phyloP scores from a whole-genome alignment of 306 rosid genomes.

The Citrullus mucosospermus region DNA sequence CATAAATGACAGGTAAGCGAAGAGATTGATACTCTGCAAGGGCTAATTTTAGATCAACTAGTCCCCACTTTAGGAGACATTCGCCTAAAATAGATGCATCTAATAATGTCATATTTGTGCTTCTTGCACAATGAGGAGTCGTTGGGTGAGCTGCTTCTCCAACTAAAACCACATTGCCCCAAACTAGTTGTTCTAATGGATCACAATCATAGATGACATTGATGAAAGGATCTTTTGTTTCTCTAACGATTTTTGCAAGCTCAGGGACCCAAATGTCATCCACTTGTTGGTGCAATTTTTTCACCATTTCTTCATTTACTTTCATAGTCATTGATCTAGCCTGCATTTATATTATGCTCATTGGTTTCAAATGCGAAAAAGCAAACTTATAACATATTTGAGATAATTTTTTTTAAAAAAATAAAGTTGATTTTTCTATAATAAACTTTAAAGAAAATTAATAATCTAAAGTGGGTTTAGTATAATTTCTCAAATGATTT shows the following conservation, averaged over 20 bases:
- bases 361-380: neutral
- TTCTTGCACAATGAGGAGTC: conserved; percentile 72
- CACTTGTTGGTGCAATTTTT: conserved; percentile 47
- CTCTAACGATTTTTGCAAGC: conserved; percentile 43
- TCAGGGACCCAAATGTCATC: conserved; percentile 64
- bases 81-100: conserved; percentile 80
- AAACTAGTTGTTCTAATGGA: conserved; percentile 38
- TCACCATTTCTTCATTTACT: conserved; percentile 42
- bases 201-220: conserved; percentile 68
- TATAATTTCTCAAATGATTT: too few species aligned
- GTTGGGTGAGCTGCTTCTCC: conserved; percentile 95
- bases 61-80: conserved; percentile 61
- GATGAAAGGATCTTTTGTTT: conserved; percentile 61
- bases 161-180: conserved; percentile 67
- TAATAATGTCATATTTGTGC: conserved; percentile 73
- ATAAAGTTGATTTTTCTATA: too few species aligned
- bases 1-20: conserved; percentile 36
- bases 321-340: conserved; percentile 55
- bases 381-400: too few species aligned
- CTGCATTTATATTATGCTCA: conserved; percentile 16
- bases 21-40: conserved; percentile 47
- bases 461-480: too few species aligned
- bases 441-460: too few species aligned
- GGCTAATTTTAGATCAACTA: conserved; percentile 27
- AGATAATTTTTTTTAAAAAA: too few species aligned